Evolutionary conservation across 768 basidiomycete species (phyloP).

Genomic region (Kwoniella heveanensis): DNA sequence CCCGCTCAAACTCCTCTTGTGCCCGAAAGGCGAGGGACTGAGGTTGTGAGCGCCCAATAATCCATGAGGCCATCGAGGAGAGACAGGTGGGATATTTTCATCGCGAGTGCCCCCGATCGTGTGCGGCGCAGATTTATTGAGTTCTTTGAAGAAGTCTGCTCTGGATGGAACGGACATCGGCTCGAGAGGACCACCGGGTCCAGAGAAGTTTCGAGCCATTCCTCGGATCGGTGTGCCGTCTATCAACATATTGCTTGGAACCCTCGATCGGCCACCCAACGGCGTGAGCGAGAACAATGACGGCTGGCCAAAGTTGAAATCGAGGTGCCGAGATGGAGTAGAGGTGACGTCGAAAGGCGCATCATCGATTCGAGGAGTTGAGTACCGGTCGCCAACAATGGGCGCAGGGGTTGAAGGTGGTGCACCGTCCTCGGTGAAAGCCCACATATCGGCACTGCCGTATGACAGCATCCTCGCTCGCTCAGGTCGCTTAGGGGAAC

Average conservation of each 20-base stretch:
- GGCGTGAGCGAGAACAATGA: constrained; percentile 50
- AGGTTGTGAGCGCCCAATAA: constrained; percentile 39
- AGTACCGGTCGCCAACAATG: constrained; percentile 29
- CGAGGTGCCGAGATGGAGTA: constrained; percentile 49
- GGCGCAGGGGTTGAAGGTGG: constrained; percentile 48
- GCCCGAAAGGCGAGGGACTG: constrained; percentile 41
- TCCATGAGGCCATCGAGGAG: constrained; percentile 36
- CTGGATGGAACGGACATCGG: constrained; percentile 13
- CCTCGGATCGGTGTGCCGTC: constrained; percentile 29
- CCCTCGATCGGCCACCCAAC: constrained; percentile 35
- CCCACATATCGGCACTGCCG: constrained; percentile 39
- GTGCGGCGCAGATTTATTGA: constrained; percentile 27
- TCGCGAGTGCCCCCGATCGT: constrained; percentile 1
- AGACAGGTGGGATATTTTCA: constrained; percentile 15
- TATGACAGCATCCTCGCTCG: constrained; percentile 49
- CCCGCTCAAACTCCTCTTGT: constrained; percentile 29
- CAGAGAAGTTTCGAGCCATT: constrained; percentile 18
- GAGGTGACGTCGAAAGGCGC: constrained; percentile 48
- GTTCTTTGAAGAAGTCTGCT: constrained; percentile 39
- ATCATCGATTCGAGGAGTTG: constrained; percentile 49
- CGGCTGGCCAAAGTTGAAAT: constrained; percentile 49
- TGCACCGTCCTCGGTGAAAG: constrained; percentile 33
- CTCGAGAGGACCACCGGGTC: constrained; percentile 11
- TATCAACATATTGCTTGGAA: constrained; percentile 28
- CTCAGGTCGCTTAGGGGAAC: constrained; percentile 34